These are phyloP conservation scores for Rutidosis leptorrhynchoides DNA, from an alignment of 129 eudicot genomes.

Conservation along the genomic window DNA sequence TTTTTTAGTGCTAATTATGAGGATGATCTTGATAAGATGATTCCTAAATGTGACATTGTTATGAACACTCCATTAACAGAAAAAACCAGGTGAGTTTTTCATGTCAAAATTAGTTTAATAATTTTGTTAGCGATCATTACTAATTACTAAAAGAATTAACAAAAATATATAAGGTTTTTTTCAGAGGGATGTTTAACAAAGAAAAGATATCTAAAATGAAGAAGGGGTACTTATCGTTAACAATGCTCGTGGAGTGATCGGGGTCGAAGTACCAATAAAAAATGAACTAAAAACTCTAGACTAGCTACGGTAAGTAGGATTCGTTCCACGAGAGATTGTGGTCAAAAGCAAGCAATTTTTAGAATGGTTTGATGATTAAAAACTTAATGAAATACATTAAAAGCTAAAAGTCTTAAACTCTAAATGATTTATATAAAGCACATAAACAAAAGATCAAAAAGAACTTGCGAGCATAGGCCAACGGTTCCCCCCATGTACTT, in stretches of 20 bases:
- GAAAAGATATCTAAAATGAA: slow-evolving; percentile 80
- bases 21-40: slow-evolving; percentile 94
- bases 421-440: no score
- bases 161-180: neutral
- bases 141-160: neutral
- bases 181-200: slow-evolving; percentile 92
- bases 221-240: slow-evolving; percentile 91
- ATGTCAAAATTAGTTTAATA: neutral
- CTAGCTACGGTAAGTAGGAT: no score
- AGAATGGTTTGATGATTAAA: no score
- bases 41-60: slow-evolving; percentile 85
- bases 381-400: no score
- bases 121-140: neutral
- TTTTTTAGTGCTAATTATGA: slow-evolving; percentile 75
- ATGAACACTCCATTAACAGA: slow-evolving; percentile 88
- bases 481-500: no score
- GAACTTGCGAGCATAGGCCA: no score
- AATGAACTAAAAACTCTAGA: no score
- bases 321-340: no score
- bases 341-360: no score
- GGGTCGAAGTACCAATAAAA: no score
- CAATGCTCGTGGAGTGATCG: slow-evolving; percentile 98
- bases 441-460: no score
- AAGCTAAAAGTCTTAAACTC: no score
- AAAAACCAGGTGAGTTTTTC: slow-evolving; percentile 76